Evolutionary conservation across 768 basidiomycete genomes (phyloP).

Genomic region (Leccinum rimulosum): DNA sequence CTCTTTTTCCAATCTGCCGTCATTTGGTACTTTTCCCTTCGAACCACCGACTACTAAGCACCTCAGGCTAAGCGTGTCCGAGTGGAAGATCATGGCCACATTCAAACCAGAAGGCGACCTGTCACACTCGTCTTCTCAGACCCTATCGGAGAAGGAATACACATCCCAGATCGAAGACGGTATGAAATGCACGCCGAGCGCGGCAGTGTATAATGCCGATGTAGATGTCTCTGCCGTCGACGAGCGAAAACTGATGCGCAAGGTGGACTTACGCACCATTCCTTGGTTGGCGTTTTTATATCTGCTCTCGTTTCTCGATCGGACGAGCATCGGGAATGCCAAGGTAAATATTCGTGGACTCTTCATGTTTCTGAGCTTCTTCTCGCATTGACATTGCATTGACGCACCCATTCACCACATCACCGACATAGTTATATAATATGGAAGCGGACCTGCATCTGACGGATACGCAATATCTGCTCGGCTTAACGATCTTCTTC

Average conservation of each 20-base stretch:
- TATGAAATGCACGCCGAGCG: background rate
- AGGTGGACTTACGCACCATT: constrained; percentile 61
- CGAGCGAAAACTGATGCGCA: constrained; percentile 66
- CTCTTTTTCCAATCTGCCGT: background rate
- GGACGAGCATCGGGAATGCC: constrained; percentile 46
- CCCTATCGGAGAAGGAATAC: constrained; percentile 6
- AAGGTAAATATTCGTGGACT: too few species aligned
- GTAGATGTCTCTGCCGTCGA: constrained; percentile 61
- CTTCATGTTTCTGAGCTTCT: background rate
- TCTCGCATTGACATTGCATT: background rate
- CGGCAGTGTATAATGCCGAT: constrained; percentile 37
- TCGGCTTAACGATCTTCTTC: constrained; percentile 60
- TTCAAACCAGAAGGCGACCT: background rate
- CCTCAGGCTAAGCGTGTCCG: too few species aligned
- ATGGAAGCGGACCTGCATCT: constrained; percentile 59
- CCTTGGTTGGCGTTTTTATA: constrained; percentile 77
- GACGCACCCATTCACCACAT: background rate
- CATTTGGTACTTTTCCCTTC: background rate
- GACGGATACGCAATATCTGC: constrained; percentile 61
- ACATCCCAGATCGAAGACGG: background rate
- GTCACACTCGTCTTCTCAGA: background rate
- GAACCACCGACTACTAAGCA: background rate
- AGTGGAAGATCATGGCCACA: background rate
- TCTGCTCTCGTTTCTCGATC: constrained; percentile 67
- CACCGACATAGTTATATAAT: constrained; percentile 51